Base-by-base conservation (phyloP, 2,329 filamentous ascomycete genomes). In the Gnomoniopsis sp. region DNA sequence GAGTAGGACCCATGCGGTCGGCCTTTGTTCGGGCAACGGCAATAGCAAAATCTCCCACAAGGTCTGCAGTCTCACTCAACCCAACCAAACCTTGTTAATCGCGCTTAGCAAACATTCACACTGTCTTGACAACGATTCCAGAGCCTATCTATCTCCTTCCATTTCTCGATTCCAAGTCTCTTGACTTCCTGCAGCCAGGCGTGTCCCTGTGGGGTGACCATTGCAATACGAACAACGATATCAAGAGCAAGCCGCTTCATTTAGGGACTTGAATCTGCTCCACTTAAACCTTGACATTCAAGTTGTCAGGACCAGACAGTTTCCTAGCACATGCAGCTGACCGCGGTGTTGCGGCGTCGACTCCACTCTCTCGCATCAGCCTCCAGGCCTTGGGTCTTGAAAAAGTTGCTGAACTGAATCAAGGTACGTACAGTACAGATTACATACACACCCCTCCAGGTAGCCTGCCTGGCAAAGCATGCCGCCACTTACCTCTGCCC, bases 291-390 rank as follows among this genome's bases (percentile, higher is more conserved):
- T 41, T 41, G 36, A 41, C 36, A 15, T 12, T 12, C 36, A 41
- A 41, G 36, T 41, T 15, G 36, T 41, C 36, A 41, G 17, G 12
- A 41, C 33, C 36, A 36, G 50, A 43, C 34, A 21, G 21, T 33
- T 46, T 53, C 12, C 23, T 17, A 33, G 41, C 38, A 34, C 51
- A 46, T 53, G 41, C 51, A 47, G 51, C 23, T 21, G 41, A 30
- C 15, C 38, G 51, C 51, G 22, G 41, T n/a, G 26, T 33, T 21
- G n/a, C 51, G 36, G 41, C 51, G 55, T 58, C 52, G 52, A 53
- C 59, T 43, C 59, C 59, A 61, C 59, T 53, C 53, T 44, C 48
- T 50, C 59, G 56, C 59, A 53, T 58, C 53, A 61, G 53, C 38
- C 49, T 53, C 36, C 34, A 41, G 52, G 55, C 57, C 51, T 44